Base-by-base conservation (phyloP, 768 basidiomycete species). In the Lactifluus pinguis region DNA sequence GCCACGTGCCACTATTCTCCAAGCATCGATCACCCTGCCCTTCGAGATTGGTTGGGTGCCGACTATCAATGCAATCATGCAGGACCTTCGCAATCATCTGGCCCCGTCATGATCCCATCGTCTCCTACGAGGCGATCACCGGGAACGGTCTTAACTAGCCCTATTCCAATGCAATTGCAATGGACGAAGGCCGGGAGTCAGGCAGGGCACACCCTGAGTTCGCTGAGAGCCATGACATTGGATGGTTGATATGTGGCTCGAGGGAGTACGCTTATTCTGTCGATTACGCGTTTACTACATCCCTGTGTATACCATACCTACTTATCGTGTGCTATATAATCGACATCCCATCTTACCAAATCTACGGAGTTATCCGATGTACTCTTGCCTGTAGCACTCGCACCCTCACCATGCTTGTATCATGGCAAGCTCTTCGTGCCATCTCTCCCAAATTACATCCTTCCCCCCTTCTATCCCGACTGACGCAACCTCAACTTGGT, bases 1-100 rank as follows among this genome's bases (percentile, higher is more conserved):
- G 56, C 57, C n/a, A 13, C 52, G 32, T 62, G 61, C 32, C 38
- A 62, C 53, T 62, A 29, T 21, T 53, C 52, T 15, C 61, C 61
- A 21, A 54, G 32, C 52, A 14, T 14, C n/a, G 57, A 62, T 38
- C 61, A 62, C 17, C 57, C 61, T 45, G 61, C 47, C 30, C 38
- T 62, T n/a, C 61, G n/a, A 53, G 34, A 42, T 7, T 54, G 56
- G 61, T 49, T 62, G 47, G 52, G 61, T 29, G 21, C 47, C 19
- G 39, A 29, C 4, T 21, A 58, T 39, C 48, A 49, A 21, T 32
- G 19, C 36, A 36, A 9, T 21, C 6, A 39, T 32, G 6, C 8
- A 21, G 9, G 30, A 8, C 45, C 55, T 5, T 21, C 30, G 47
- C 61, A 39, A 9, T 25, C 13, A 39, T 45, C 50, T 2, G 52